Conservation (phyloP, 2,329 filamentous ascomycete species). For the Lasiodiplodia citricola region DNA sequence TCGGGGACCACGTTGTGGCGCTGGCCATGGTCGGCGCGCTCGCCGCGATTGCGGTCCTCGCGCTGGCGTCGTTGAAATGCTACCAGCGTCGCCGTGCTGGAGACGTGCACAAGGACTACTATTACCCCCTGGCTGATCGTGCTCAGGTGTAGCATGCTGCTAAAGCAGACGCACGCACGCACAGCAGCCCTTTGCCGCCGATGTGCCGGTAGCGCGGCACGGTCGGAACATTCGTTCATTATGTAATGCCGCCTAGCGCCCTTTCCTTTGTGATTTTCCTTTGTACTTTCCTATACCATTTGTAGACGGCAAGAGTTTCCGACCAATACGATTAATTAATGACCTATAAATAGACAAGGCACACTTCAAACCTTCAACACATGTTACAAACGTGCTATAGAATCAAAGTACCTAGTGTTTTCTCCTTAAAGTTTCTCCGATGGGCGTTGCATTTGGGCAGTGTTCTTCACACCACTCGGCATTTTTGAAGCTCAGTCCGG, state of each 20-base stretch:
- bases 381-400: too few species aligned
- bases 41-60: neutral
- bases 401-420: too few species aligned
- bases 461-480: too few species aligned
- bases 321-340: neutral
- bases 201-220: neutral
- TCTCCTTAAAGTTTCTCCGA: too few species aligned
- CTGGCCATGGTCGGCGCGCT: neutral
- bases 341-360: neutral
- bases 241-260: neutral
- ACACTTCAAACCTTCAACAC: neutral
- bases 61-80: neutral
- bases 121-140: neutral
- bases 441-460: too few species aligned
- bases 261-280: neutral
- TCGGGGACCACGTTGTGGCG: constrained; percentile 24
- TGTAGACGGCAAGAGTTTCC: neutral
- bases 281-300: neutral
- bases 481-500: too few species aligned
- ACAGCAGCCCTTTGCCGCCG: neutral
- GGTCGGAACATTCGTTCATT: neutral
- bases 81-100: neutral
- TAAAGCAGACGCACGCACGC: neutral
- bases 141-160: neutral
- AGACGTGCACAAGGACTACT: neutral